Conservation (phyloP, 495 filamentous ascomycete genomes). For the Talaromyces ruber region DNA sequence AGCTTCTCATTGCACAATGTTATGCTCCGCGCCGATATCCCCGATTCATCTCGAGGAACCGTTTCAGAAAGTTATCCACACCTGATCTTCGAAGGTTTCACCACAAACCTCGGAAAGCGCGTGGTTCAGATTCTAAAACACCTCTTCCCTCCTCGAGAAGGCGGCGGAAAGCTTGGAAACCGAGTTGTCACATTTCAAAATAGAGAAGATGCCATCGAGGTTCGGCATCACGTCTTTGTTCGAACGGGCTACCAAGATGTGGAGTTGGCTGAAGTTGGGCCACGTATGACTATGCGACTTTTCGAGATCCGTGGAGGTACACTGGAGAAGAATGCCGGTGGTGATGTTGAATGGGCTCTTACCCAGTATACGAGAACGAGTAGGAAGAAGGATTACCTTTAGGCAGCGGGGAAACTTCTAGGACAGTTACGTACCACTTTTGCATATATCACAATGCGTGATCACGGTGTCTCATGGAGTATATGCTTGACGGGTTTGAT, state of each 20-base stretch:
- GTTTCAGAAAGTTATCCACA: conserved; percentile 93
- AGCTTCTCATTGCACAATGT: conserved; percentile 93
- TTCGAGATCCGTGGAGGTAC: conserved; percentile 95
- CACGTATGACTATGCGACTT: conserved; percentile 89
- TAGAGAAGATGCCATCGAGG: conserved; percentile 87
- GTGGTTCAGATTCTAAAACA: conserved; percentile 91
- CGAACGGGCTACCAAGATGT: conserved; percentile 80
- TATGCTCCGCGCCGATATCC: conserved; percentile 87
- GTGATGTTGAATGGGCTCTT: conserved; percentile 93
- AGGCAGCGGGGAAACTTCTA: conserved; percentile 12
- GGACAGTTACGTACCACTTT: not conserved
- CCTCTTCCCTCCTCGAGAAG: conserved; percentile 84
- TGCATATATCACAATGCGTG: conserved; percentile 4
- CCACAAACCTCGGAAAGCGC: conserved; percentile 67
- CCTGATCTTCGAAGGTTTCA: conserved; percentile 92
- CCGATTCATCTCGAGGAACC: conserved; percentile 76
- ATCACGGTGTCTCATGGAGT: not conserved
- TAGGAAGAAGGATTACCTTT: conserved; percentile 89
- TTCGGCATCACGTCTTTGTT: conserved; percentile 75
- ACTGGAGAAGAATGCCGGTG: conserved; percentile 79
- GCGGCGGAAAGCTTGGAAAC: conserved; percentile 67
- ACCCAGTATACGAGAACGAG: conserved; percentile 91
- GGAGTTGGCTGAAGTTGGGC: conserved; percentile 90
- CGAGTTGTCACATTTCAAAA: conserved; percentile 91
- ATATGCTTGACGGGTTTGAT: not conserved